Conservation (phyloP, 179 eudicot genomes). For the Nepenthes alata region DNA sequence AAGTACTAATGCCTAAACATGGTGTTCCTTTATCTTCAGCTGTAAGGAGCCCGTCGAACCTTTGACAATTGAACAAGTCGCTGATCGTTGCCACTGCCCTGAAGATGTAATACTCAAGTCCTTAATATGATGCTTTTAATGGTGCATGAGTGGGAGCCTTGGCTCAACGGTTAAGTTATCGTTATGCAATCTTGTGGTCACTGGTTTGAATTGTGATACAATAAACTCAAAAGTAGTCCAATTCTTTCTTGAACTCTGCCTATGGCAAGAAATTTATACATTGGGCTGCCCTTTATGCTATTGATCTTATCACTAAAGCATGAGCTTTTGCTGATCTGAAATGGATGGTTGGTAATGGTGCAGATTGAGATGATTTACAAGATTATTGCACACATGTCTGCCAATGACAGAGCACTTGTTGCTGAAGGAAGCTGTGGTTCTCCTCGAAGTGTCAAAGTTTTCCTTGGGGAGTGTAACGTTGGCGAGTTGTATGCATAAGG, state of each 20-base stretch:
- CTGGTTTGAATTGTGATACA: too few relatives aligned
- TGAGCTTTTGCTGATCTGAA: too few relatives aligned
- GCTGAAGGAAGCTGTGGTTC: conserved; percentile 93
- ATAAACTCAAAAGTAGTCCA: too few relatives aligned
- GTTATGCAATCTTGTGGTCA: too few relatives aligned
- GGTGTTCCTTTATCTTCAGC: conserved; percentile 25
- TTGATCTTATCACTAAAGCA: too few relatives aligned
- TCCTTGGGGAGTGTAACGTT: conserved; percentile 77
- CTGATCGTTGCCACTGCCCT: conserved; percentile 84
- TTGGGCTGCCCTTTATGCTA: too few relatives aligned
- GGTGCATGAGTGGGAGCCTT: too few relatives aligned
- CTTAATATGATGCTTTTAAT: neutral
- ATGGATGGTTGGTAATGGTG: neutral
- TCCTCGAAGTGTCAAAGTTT: conserved; percentile 85
- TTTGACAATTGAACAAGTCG: conserved; percentile 84
- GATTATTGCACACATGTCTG: conserved; percentile 92
- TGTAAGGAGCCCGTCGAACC: conserved; percentile 96
- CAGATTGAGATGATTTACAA: conserved; percentile 99
- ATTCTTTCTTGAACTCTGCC: too few relatives aligned
- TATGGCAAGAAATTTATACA: too few relatives aligned
- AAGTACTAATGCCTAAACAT: neutral
- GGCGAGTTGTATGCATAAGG: conserved; percentile 40
- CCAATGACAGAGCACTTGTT: conserved; percentile 85
- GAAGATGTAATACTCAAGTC: conserved; percentile 45
- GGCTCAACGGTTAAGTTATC: too few relatives aligned